Evolutionary conservation across 805 yeast genomes (phyloP).

Genomic region (Debaryomyces maramus): DNA sequence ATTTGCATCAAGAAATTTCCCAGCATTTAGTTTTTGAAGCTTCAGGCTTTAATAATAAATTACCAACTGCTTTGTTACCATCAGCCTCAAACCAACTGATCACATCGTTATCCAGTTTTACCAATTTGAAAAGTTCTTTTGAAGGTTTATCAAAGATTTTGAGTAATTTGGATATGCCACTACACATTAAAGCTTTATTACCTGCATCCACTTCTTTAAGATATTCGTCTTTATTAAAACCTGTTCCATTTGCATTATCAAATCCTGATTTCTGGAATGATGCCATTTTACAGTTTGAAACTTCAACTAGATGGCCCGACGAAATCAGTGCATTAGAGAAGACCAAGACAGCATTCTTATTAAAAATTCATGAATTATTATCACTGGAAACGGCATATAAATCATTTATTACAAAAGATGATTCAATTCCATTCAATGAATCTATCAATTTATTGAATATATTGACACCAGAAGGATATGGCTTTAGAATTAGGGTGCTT

Average conservation of each 20-base stretch:
- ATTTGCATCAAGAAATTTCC: conserved; percentile 51
- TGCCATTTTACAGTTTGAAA: conserved; percentile 81
- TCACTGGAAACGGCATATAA: conserved; percentile 56
- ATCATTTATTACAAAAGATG: conserved; percentile 64
- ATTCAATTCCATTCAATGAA: conserved; percentile 61
- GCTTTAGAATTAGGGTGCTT: conserved; percentile 71
- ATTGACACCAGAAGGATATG: conserved; percentile 86
- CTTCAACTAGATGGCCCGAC: conserved; percentile 94
- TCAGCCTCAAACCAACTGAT: conserved; percentile 55
- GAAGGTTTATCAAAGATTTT: conserved; percentile 51
- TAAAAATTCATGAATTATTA: conserved; percentile 55
- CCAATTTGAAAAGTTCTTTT: conserved; percentile 42
- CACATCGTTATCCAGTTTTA: conserved; percentile 32
- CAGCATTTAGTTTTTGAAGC: conserved; percentile 38
- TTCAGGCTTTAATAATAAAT: conserved; percentile 46
- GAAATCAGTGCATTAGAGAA: conserved; percentile 81
- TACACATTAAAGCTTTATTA: conserved; percentile 65
- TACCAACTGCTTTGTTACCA: conserved; percentile 63
- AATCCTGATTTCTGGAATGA: conserved; percentile 81
- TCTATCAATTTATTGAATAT: conserved; percentile 60
- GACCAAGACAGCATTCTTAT: conserved; percentile 84
- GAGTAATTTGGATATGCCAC: conserved; percentile 56
- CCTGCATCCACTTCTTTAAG: conserved; percentile 78
- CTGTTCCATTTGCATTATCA: conserved; percentile 76
- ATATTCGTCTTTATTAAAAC: conserved; percentile 71